phyloP scores from a whole-genome alignment of 169 alveolate genomes.

The Plasmodium malariae region DNA sequence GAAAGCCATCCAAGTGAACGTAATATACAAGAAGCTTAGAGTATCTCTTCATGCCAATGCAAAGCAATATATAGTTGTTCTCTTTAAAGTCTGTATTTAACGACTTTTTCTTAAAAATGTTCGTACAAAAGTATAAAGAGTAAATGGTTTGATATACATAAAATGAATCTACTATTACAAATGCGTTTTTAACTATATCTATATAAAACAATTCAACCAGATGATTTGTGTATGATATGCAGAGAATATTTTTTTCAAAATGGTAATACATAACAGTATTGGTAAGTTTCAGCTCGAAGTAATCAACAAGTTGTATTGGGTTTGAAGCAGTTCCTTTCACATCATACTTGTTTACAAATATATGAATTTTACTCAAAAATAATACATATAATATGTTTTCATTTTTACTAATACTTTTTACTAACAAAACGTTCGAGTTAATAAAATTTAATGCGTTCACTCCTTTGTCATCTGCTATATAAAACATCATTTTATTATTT shows the following conservation, averaged over 20 bases:
- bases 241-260: constrained; percentile 16
- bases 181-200: constrained; percentile 18
- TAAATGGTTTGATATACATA: background rate
- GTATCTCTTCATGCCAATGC: constrained; percentile 25
- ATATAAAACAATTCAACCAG: constrained; percentile 21
- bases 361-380: background rate
- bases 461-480: background rate
- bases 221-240: constrained; percentile 15
- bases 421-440: background rate
- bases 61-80: constrained; percentile 8
- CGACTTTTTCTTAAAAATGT: background rate
- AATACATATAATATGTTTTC: constrained; percentile 9
- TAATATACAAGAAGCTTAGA: constrained; percentile 18
- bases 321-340: background rate
- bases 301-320: background rate
- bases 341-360: constrained; percentile 23
- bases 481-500: background rate
- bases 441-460: background rate
- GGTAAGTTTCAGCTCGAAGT: background rate
- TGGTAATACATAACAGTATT: constrained; percentile 3
- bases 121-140: constrained; percentile 11
- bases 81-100: background rate
- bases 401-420: constrained; percentile 9
- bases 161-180: constrained; percentile 9
- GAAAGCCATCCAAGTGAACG: background rate